These are phyloP conservation scores for Penicillium samsonianum DNA, from an alignment of 495 filamentous ascomycete genomes.

Conservation along the genomic window DNA sequence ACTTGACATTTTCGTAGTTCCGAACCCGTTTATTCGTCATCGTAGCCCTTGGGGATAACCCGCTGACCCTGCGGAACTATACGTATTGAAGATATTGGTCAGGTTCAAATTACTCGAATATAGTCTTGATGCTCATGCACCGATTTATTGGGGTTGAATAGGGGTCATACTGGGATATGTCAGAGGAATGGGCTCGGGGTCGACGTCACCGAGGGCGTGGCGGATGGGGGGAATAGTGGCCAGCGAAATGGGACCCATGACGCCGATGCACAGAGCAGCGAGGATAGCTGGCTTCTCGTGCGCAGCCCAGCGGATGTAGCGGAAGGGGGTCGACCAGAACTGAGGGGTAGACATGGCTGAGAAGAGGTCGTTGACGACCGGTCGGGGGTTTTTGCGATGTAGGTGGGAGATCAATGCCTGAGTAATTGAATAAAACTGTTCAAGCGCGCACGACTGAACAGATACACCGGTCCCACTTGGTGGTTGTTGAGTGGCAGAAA, in stretches of 20 bases:
- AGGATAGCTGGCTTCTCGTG: slow-evolving; percentile 86
- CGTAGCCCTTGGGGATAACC: slow-evolving; percentile 71
- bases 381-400: slow-evolving; percentile 17
- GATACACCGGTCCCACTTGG: slow-evolving; percentile 6
- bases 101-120: slow-evolving; percentile 2
- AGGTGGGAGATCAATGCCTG: slow-evolving; percentile 9
- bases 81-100: slow-evolving; percentile 9
- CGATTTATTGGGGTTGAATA: neutral
- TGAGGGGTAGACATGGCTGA: slow-evolving; percentile 66
- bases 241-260: slow-evolving; percentile 67
- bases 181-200: slow-evolving; percentile 69
- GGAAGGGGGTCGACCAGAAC: slow-evolving; percentile 80
- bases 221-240: slow-evolving; percentile 69
- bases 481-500: slow-evolving; percentile 14
- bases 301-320: slow-evolving; percentile 83
- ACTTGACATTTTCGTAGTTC: slow-evolving; percentile 10
- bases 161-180: slow-evolving; percentile 82
- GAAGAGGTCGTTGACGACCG: slow-evolving; percentile 20
- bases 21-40: slow-evolving; percentile 55
- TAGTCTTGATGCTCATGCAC: neutral
- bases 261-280: slow-evolving; percentile 74
- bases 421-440: slow-evolving; percentile 1
- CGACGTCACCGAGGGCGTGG: slow-evolving; percentile 66
- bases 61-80: slow-evolving; percentile 77
- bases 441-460: slow-evolving; percentile 8